Conservation (phyloP, 257 asterid genomes). For the Nicotiana paniculata region DNA sequence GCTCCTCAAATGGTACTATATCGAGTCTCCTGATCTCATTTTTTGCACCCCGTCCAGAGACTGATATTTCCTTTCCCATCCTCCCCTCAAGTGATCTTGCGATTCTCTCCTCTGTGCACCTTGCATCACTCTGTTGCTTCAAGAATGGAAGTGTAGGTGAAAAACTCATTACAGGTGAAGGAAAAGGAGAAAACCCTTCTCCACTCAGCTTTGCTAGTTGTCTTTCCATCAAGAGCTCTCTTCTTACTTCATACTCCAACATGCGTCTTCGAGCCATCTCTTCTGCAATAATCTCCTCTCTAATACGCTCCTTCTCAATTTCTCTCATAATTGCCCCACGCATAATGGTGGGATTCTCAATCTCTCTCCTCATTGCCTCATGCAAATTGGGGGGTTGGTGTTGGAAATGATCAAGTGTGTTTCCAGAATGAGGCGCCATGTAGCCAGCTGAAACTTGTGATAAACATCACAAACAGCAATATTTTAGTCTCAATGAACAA, state of each 20-base stretch:
- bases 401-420: neutral
- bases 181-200: conserved; percentile 16
- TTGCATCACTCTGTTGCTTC: conserved; percentile 16
- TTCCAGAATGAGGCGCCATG: conserved; percentile 7
- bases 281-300: conserved; percentile 46
- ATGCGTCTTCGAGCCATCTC: conserved; percentile 43
- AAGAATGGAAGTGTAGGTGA: conserved; percentile 12
- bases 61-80: conserved; percentile 7
- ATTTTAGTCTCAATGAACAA: neutral
- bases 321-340: conserved; percentile 27
- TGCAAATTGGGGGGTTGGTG: conserved; percentile 15
- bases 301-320: conserved; percentile 45
- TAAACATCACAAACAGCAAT: neutral
- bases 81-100: conserved; percentile 17
- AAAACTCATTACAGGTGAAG: conserved; percentile 14
- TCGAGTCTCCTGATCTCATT: conserved; percentile 19
- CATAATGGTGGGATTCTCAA: conserved; percentile 3
- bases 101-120: conserved; percentile 31
- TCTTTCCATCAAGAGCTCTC: conserved; percentile 46
- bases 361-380: conserved; percentile 26
- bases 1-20: conserved; percentile 27
- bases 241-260: conserved; percentile 58
- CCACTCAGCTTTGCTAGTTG: conserved; percentile 27
- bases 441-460: conserved; percentile 30
- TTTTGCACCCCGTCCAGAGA: conserved; percentile 17